Evolutionary conservation across 768 basidiomycete species (phyloP).

Genomic region (Termitomyces sp.): DNA sequence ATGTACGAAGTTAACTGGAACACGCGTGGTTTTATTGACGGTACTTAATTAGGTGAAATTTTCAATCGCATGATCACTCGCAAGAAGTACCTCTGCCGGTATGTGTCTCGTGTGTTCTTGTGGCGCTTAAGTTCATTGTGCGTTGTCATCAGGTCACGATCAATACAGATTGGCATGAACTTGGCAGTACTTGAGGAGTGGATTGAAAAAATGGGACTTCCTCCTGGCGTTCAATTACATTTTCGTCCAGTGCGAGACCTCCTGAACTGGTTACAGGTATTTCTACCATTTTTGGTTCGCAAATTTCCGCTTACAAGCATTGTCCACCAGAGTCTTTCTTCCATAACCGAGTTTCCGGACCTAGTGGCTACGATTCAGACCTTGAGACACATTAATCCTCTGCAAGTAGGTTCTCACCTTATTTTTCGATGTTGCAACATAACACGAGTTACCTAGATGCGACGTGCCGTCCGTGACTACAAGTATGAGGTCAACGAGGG

Average conservation of each 20-base stretch:
- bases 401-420: slow-evolving; percentile 55
- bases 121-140: background rate
- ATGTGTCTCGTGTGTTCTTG: slow-evolving; percentile 9
- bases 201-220: slow-evolving; percentile 79
- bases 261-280: slow-evolving; percentile 80
- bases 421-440: background rate
- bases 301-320: background rate
- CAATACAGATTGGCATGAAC: slow-evolving; percentile 88
- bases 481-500: slow-evolving; percentile 92
- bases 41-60: slow-evolving; percentile 58
- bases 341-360: slow-evolving; percentile 82
- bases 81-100: slow-evolving; percentile 94
- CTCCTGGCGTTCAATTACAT: slow-evolving; percentile 73
- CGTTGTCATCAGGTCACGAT: slow-evolving; percentile 56
- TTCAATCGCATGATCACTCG: slow-evolving; percentile 86
- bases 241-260: slow-evolving; percentile 84
- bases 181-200: slow-evolving; percentile 86
- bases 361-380: slow-evolving; percentile 88
- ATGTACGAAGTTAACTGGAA: slow-evolving; percentile 48
- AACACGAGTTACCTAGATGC: slow-evolving; percentile 50
- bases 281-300: slow-evolving; percentile 6
- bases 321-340: slow-evolving; percentile 66
- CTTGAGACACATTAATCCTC: slow-evolving; percentile 83
- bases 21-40: background rate
- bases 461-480: slow-evolving; percentile 89